Base-by-base conservation (phyloP, 73 alveolate species). In the Blepharisma japonicum region DNA sequence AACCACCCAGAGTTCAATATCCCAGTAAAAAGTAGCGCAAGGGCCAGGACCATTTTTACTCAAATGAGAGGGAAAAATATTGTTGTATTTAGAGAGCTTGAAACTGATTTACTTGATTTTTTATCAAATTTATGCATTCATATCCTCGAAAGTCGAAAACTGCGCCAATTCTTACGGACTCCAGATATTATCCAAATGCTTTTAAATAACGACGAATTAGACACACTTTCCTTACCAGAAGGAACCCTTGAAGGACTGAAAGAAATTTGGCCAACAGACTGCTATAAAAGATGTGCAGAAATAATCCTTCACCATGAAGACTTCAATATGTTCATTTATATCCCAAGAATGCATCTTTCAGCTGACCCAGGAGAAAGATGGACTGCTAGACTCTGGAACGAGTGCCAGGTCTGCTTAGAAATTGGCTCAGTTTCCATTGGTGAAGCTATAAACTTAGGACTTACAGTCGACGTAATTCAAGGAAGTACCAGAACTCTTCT, bases 391-490 rank as follows among this genome's bases (percentile, higher is more conserved):
- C 47, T 61, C 6, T 61, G 74, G 74, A 61, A 61, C 18, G 46
- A 11, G 74, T 18, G 38, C 5, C 74, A 14, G 14, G 49, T 14
- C 18, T n/a, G 47, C 23, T 61, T 61, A 39, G 74, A 61, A 20
- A 5, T 61, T 1, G 46, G 23, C 42, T 32, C 42, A 25, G 23
- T 61, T 25, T 61, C 74, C 5, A 39, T 61, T 9, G 74, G 14
- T 1, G 74, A 61, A 61, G 74, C 74, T 61, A 61, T 61, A 14
- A 39, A 61, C 11, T 18, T 18, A 61, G 74, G 74, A 25, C 74
- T 61, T 25, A 14, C 23, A 2, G 74, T 61, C 23, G 74, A 61
- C 74, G 14, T 61, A 8, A 61, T 61, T n/a, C 74, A 61, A 61
- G 74, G 74, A 61, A 61, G 74, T 5, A 61, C 74, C 14, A 14